Evolutionary conservation across 441 rosid species (phyloP), one percentile per base, ranked within the genome.

Genomic region (Codiaeum variegatum): DNA sequence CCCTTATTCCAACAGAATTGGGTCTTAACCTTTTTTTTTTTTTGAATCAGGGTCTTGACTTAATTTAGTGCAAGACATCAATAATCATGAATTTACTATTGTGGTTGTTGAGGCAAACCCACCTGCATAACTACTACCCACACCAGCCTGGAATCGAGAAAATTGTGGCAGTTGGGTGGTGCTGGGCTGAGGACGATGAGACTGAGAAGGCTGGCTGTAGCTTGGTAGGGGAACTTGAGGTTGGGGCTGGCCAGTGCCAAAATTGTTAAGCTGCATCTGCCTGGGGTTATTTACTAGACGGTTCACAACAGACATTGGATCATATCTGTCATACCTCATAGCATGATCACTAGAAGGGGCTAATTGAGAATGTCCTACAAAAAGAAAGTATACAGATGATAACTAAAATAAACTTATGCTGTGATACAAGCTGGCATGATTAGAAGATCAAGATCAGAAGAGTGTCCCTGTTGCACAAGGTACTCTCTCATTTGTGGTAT

Each of bases 151-250:
- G 7, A 61, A 61, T 63, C 71, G 69, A 54, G 76, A 72, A 73
- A 55, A 76, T 46, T 74, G 77, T 64, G 69, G 72, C 62, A 23
- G 56, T 64, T 68, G 63, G 36, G 42, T 40, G 58, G 62, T 59
- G 67, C 71, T 76, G 21, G 77, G 76, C 40, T 64, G 75, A 71
- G 80, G 73, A 31, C 72, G 73, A 67, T 44, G 67, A 34, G 61
- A 66, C 70, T 42, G 78, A 75, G 49, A 65, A 73, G 70, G 78
- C 38, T 71, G 79, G 44, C 56, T 63, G 58, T 74, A 66, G 38
- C 71, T 65, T 51, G 71, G 55, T 32, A 32, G 46, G 67, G 78
- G 83, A 23, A 55, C 60, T 40, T 64, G 76, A 28, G 65, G 63
- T 61, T 67, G 74, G 44, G 26, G 38, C 56, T 38, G 76, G 66